Base-by-base conservation (phyloP, 257 asterid genomes). In the Cinchona pubescens region DNA sequence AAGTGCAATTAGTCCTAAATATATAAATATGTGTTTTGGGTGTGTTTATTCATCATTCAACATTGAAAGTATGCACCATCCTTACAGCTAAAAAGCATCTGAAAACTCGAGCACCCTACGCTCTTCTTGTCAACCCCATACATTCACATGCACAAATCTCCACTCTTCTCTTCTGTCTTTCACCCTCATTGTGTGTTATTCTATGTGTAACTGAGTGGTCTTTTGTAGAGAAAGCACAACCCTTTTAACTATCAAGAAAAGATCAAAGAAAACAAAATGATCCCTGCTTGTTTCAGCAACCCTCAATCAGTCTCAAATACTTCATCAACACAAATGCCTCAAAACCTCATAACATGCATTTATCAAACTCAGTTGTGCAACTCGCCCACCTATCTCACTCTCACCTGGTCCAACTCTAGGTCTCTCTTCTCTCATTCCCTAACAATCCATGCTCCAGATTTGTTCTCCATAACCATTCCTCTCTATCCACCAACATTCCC, bases 341-440 rank as follows among this genome's bases (percentile, higher is more conserved):
- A 83, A 48, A 83, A 78, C 40, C 80, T 83, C 45, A 67, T 80
- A 16, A 83, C 86, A 16, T 83, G 87, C 74, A 74, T 80, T 69
- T 83, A 83, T 61, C 84, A 80, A 80, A 68, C 87, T 76, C 75
- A 67, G 19, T 29, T 83, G 37, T 83, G 60, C 27, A 67, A 72
- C 73, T 74, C 82, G 14, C 82, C 80, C 0, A 55, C 76, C 49
- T 37, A 77, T 65, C 75, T 83, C 56, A 80, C 87, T 0, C 80
- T 83, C 69, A 77, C 87, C 68, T 83, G 87, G 87, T 83, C 87
- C 76, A 83, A 71, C n/a, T n/a, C n/a, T n/a, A n/a, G n/a, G 59
- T 73, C 81, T 69, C 67, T 69, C 45, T 78, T 69, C 73, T 70
- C 84, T 15, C 84, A 83, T 51, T 58, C 87, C 66, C 64, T 83